These are phyloP conservation scores for Podaxis pistillaris DNA, from an alignment of 768 basidiomycete genomes.

Conservation along the genomic window DNA sequence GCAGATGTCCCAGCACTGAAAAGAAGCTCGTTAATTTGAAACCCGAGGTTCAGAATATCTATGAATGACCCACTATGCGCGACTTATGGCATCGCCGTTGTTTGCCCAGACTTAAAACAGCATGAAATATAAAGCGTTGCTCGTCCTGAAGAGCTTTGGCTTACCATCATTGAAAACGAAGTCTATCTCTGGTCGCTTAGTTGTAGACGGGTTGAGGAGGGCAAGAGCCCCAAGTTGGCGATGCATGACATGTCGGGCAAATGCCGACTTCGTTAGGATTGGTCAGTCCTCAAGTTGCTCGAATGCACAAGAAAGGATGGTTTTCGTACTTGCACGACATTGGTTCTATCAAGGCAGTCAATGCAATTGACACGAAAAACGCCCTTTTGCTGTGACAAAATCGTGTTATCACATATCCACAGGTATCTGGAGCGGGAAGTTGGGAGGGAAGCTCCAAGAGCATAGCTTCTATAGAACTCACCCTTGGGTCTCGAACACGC, in stretches of 20 bases:
- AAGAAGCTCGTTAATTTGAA: constrained; percentile 9
- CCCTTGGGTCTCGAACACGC: constrained; percentile 80
- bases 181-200: constrained; percentile 63
- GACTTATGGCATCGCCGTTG: constrained; percentile 93
- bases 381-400: constrained; percentile 81
- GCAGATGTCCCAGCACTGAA: constrained; percentile 93
- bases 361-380: constrained; percentile 93
- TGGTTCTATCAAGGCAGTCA: constrained; percentile 93
- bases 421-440: constrained; percentile 53
- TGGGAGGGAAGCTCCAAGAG: constrained; percentile 10
- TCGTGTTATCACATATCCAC: constrained; percentile 70
- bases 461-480: constrained; percentile 27
- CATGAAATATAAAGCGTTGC: neutral
- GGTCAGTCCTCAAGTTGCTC: neutral
- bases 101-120: constrained; percentile 86
- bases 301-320: neutral
- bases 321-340: constrained; percentile 77
- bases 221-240: constrained; percentile 75
- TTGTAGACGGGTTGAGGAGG: constrained; percentile 50
- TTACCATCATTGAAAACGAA: constrained; percentile 77
- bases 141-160: neutral
- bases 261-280: constrained; percentile 67
- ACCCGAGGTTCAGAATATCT: neutral
- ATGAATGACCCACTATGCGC: constrained; percentile 64
- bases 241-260: constrained; percentile 80